Evolutionary conservation across 441 rosid species (phyloP).

Genomic region (Populus tomentosa): DNA sequence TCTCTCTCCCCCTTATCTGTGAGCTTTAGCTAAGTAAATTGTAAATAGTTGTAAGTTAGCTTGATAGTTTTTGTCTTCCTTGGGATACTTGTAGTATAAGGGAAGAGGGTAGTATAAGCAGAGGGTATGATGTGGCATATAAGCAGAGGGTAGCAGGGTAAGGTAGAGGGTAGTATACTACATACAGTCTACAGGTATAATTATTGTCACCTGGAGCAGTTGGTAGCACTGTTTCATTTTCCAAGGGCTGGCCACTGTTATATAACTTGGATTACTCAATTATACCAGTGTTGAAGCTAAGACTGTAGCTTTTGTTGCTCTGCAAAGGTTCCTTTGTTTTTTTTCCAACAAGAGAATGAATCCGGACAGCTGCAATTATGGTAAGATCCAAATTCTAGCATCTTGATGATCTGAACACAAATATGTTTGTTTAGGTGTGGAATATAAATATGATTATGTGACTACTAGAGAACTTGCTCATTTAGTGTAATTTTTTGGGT

Average conservation of each 20-base stretch:
- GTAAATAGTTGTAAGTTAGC: not conserved
- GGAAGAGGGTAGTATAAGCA: not conserved
- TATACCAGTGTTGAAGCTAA: not conserved
- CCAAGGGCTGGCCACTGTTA: not conserved
- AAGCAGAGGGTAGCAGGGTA: not conserved
- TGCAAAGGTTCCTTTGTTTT: not conserved
- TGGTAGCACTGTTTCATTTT: not conserved
- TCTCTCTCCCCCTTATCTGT: not conserved
- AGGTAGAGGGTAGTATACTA: not conserved
- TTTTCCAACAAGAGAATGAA: not conserved
- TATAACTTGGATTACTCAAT: not conserved
- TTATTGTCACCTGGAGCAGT: not conserved
- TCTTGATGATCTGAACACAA: too few relatives aligned
- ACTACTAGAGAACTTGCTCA: not conserved
- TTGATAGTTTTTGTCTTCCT: not conserved
- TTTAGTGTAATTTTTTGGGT: not conserved
- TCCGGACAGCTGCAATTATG: not conserved
- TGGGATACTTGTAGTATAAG: not conserved
- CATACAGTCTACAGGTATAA: not conserved
- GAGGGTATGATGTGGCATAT: not conserved
- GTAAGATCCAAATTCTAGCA: not conserved
- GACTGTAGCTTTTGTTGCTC: not conserved
- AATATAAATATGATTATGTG: not conserved
- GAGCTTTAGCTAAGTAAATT: not conserved
- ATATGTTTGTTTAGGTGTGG: not conserved